Evolutionary conservation across 2,329 filamentous ascomycete species (phyloP).

Genomic region (Diaporthe vaccinii): DNA sequence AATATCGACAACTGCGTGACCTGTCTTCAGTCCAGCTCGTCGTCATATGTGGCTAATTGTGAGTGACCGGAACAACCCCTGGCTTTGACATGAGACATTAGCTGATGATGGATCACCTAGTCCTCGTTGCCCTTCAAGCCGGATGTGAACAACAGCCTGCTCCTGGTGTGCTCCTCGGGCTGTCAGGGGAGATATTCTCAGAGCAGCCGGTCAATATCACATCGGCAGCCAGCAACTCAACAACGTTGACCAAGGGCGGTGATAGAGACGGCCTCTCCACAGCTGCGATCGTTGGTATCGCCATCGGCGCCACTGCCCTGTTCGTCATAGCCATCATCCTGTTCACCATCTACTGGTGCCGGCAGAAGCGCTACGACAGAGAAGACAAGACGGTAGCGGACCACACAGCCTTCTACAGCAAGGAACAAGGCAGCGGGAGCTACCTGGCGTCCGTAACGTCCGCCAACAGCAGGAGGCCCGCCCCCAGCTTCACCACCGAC

Average conservation of each 20-base stretch:
- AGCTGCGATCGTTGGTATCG: slow-evolving; percentile 67
- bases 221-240: slow-evolving; percentile 46
- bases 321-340: slow-evolving; percentile 59
- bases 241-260: slow-evolving; percentile 44
- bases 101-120: slow-evolving; percentile 48
- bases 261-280: slow-evolving; percentile 53
- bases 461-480: slow-evolving; percentile 31
- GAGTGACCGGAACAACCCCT: slow-evolving; percentile 42
- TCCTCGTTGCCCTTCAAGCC: slow-evolving; percentile 61
- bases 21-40: slow-evolving; percentile 57
- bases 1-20: slow-evolving; percentile 55
- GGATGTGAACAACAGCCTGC: slow-evolving; percentile 62
- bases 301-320: slow-evolving; percentile 59
- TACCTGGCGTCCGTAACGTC: slow-evolving; percentile 45
- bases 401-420: slow-evolving; percentile 28
- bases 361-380: slow-evolving; percentile 53
- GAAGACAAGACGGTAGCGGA: slow-evolving; percentile 44
- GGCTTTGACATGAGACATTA: slow-evolving; percentile 22
- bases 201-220: slow-evolving; percentile 56
- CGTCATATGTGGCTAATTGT: slow-evolving; percentile 64
- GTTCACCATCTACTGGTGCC: slow-evolving; percentile 63
- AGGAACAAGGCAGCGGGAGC: slow-evolving; percentile 40
- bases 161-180: slow-evolving; percentile 53
- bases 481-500: too few species aligned
- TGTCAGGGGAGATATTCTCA: slow-evolving; percentile 60